Evolutionary conservation across 202 grass and related monocot species (phyloP).

Genomic region (Cymbopogon flexuosus): DNA sequence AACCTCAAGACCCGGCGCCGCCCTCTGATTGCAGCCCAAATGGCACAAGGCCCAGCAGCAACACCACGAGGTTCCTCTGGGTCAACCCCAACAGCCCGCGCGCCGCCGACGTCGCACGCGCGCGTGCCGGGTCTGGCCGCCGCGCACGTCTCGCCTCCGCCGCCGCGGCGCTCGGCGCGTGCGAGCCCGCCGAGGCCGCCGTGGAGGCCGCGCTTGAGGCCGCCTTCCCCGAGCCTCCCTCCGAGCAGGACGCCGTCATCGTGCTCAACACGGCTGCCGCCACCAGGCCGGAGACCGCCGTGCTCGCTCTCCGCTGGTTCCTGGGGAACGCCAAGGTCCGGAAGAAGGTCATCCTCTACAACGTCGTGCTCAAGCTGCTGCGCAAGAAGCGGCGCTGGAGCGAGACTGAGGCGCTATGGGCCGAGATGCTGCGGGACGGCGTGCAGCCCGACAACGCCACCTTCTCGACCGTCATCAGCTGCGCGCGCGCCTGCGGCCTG

Average conservation of each 20-base stretch:
- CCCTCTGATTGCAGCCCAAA: slow-evolving; percentile 24
- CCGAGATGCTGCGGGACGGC: slow-evolving; percentile 54
- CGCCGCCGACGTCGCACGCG: slow-evolving; percentile 38
- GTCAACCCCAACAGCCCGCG: slow-evolving; percentile 85
- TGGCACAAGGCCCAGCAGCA: slow-evolving; percentile 12
- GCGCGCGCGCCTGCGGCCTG: slow-evolving; percentile 57
- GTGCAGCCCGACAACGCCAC: slow-evolving; percentile 71
- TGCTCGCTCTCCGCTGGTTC: slow-evolving; percentile 79
- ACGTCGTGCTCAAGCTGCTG: slow-evolving; percentile 71
- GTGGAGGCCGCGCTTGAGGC: slow-evolving; percentile 43
- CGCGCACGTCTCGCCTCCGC: slow-evolving; percentile 42
- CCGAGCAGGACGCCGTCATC: slow-evolving; percentile 81
- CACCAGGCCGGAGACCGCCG: slow-evolving; percentile 28
- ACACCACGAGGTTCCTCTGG: slow-evolving; percentile 59
- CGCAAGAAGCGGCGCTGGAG: slow-evolving; percentile 67
- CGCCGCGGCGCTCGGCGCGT: slow-evolving; percentile 39
- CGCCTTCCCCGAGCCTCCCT: slow-evolving; percentile 40
- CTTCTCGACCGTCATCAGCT: slow-evolving; percentile 78
- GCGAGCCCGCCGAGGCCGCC: slow-evolving; percentile 28
- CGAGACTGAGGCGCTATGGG: slow-evolving; percentile 60
- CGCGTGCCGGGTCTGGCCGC: slow-evolving; percentile 39
- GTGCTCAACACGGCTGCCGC: slow-evolving; percentile 55
- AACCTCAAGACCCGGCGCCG: slow-evolving; percentile 25
- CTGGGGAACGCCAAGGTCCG: slow-evolving; percentile 45
- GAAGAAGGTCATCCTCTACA: slow-evolving; percentile 73